These are phyloP conservation scores for Plantago lanceolata DNA, from an alignment of 305 asterid species.

Conservation along the genomic window DNA sequence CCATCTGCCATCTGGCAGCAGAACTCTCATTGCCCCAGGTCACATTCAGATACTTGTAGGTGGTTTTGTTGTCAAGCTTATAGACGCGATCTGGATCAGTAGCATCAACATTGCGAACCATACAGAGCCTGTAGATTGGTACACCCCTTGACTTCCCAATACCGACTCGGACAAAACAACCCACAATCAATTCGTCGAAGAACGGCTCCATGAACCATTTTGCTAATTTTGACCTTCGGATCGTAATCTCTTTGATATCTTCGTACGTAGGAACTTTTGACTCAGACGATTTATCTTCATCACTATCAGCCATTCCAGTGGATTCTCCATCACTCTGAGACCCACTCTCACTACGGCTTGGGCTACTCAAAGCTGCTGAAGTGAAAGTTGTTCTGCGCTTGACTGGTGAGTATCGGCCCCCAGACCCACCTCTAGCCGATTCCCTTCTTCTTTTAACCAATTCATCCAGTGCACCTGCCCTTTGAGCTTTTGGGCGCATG, in stretches of 20 bases:
- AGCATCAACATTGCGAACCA: slow-evolving; percentile 77
- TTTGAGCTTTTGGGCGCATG: slow-evolving; percentile 76
- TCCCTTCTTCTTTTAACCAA: slow-evolving; percentile 77
- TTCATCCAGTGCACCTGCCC: slow-evolving; percentile 83
- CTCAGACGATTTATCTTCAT: slow-evolving; percentile 70
- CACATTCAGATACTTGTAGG: slow-evolving; percentile 72
- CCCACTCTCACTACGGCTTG: slow-evolving; percentile 70
- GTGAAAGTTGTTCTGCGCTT: slow-evolving; percentile 63
- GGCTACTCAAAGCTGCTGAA: slow-evolving; percentile 58
- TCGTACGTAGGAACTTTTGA: slow-evolving; percentile 70
- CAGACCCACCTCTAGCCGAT: slow-evolving; percentile 64
- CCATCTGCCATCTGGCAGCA: slow-evolving; percentile 99
- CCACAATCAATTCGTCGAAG: slow-evolving; percentile 88
- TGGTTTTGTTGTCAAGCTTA: slow-evolving; percentile 85
- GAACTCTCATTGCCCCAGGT: slow-evolving; percentile 93
- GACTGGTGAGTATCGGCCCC: slow-evolving; percentile 69
- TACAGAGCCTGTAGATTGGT: slow-evolving; percentile 80
- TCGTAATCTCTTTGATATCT: slow-evolving; percentile 78
- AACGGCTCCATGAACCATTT: slow-evolving; percentile 99
- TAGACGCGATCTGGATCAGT: slow-evolving; percentile 78
- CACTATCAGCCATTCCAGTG: slow-evolving; percentile 82
- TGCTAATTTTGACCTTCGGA: slow-evolving; percentile 79
- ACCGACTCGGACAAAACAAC: slow-evolving; percentile 93
- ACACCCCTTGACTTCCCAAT: slow-evolving; percentile 86
- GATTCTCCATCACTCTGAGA: slow-evolving; percentile 83